Evolutionary conservation across 192 early-diverging fungal species (phyloP), one percentile per base, ranked within the genome.

Genomic region (Umbelopsis vinacea): DNA sequence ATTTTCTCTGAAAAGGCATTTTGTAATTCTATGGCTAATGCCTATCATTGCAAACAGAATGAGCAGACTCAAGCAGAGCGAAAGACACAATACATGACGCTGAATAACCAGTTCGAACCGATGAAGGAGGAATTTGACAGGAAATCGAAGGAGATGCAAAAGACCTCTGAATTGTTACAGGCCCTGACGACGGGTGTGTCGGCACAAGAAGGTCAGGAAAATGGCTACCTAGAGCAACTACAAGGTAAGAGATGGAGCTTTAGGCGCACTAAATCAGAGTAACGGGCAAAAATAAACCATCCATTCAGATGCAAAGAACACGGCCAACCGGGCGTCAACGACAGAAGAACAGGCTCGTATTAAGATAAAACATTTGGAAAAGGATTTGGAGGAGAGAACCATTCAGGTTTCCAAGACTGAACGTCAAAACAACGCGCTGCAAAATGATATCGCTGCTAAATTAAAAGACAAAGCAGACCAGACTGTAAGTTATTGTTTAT

Each of bases 221-320:
- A 92, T 74, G 96, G 97, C 2, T 99, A 97, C 70, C 91, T 96
- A 90, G 93, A 97, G 81, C 97, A 98, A 74, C 81, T 99, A n/a
- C 89, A 94, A 78, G 82, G 90, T 89, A 79, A 17, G 15, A 52
- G 53, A 43, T 74, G 50, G 26, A 38, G 37, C 3, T 23, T n/a
- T 15, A 26, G 2, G 6, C n/a, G n/a, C 8, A 52, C 6, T 12
- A 23, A 9, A 55, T 29, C 1, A 67, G 45, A 35, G 50, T 22
- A n/a, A 33, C 6, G 38, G 2, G 15, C 11, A 17, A 29, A 47
- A 50, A 7, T 69, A 11, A 43, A 43, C 40, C 40, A 11, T 12
- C 12, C 35, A 17, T n/a, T 24, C 74, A 86, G 88, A 86, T 53
- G 90, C 89, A 33, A 92, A 91, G 71, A 89, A 85, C 47, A 83